Percentiles rank a stretch among this genome's conserved stretches.
These are phyloP conservation scores for Leishmania tropica DNA, from an alignment of 208 protist genomes.

Conservation along the genomic window DNA sequence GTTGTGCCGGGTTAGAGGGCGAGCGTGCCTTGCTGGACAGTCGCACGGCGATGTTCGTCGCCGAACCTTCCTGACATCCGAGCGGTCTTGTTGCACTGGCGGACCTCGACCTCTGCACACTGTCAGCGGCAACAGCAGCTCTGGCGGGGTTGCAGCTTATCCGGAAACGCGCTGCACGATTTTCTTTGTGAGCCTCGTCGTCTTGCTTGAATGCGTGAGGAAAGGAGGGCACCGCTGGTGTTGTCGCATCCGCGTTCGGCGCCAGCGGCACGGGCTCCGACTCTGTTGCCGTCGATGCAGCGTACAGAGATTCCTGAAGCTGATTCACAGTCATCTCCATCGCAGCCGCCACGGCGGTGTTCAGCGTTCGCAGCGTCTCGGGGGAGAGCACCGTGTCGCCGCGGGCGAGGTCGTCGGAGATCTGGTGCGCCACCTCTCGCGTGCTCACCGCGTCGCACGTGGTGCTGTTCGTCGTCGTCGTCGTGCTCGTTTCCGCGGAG, in stretches of 20 bases:
- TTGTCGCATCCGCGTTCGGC: neutral
- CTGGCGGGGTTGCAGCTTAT: neutral
- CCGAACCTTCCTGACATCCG: conserved; percentile 17
- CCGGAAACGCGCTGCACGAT: neutral
- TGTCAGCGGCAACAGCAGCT: neutral
- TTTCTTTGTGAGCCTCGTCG: conserved; percentile 17
- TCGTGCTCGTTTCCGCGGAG: conserved; percentile 27
- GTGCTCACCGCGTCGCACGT: conserved; percentile 10
- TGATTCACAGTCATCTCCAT: conserved; percentile 36
- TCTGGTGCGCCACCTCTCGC: conserved; percentile 17
- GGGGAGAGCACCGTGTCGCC: neutral
- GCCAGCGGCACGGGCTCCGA: conserved; percentile 13
- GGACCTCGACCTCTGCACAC: conserved; percentile 6
- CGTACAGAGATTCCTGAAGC: conserved; percentile 9
- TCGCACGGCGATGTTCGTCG: conserved; percentile 10
- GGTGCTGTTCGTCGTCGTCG: conserved; percentile 10
- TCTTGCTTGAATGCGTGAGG: neutral
- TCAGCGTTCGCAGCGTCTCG: conserved; percentile 1
- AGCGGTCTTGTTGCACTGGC: neutral
- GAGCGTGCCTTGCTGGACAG: conserved; percentile 19
- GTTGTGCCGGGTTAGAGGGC: neutral
- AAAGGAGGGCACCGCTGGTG: neutral
- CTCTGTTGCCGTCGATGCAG: neutral
- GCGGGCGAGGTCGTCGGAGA: neutral
- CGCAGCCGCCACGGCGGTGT: neutral